Percentiles rank a stretch among this genome's conserved stretches.
Conservation (phyloP, 768 basidiomycete genomes). For the Vishniacozyma victoriae region DNA sequence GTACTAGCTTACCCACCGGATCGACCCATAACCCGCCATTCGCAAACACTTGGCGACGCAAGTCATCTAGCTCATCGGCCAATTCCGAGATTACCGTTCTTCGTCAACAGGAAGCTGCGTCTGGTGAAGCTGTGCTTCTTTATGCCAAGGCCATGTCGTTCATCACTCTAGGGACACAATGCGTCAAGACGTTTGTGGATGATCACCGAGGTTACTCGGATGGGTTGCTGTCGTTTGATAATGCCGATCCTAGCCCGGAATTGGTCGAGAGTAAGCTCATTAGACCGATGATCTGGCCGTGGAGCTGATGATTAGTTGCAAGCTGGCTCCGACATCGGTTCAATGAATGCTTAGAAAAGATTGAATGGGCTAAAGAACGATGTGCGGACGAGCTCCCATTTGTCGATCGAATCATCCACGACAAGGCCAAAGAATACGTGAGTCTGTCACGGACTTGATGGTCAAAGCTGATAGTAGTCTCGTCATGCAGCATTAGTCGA, state of each 20-base stretch:
- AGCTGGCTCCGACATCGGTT: conserved; percentile 91
- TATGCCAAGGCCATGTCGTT: conserved; percentile 62
- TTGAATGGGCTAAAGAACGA: conserved; percentile 54
- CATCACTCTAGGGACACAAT: conserved; percentile 64
- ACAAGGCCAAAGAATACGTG: conserved; percentile 79
- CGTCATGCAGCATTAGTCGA: conserved; percentile 89
- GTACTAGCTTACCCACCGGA: not conserved
- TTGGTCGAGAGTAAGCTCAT: conserved; percentile 57
- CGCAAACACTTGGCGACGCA: conserved; percentile 19
- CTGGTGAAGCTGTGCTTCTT: conserved; percentile 44
- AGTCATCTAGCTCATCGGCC: conserved; percentile 39
- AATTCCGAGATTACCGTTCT: conserved; percentile 29
- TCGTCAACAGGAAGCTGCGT: conserved; percentile 28
- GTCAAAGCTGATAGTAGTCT: conserved; percentile 56
- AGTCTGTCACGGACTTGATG: conserved; percentile 39
- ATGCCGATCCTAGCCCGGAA: conserved; percentile 35
- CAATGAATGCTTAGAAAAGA: conserved; percentile 88
- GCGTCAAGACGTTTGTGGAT: not conserved
- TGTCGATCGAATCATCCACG: conserved; percentile 86
- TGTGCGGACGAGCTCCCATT: conserved; percentile 64
- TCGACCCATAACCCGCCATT: conserved; percentile 12
- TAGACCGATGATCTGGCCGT: conserved; percentile 49
- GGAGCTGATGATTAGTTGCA: not conserved
- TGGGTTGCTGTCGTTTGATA: not conserved
- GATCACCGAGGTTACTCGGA: not conserved